phyloP scores from a whole-genome alignment of 345 rosid genomes.

The Sonneratia caseolaris region DNA sequence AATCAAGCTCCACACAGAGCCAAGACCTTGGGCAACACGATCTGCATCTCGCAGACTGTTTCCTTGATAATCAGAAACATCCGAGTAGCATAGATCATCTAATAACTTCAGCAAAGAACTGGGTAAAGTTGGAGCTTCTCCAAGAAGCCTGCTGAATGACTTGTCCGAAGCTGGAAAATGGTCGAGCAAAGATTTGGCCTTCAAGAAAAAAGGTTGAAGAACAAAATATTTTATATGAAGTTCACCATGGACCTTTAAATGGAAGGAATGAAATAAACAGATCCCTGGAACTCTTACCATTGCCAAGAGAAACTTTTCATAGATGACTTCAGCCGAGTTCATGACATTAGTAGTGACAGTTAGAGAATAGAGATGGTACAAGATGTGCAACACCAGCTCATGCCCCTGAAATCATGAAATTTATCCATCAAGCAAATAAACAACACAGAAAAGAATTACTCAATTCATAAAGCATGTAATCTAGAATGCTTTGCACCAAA shows the following conservation, averaged over 20 bases:
- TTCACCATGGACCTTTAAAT: constrained; percentile 1
- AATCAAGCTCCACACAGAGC: constrained; percentile 94
- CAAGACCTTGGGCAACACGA: constrained; percentile 95
- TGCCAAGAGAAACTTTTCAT: constrained; percentile 71
- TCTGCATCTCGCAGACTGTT: constrained; percentile 62
- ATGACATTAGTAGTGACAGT: constrained; percentile 33
- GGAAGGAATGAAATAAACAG: constrained; percentile 3
- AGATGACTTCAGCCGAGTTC: constrained; percentile 35
- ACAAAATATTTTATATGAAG: constrained; percentile 5
- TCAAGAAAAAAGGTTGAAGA: constrained; percentile 12
- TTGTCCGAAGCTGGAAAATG: constrained; percentile 89
- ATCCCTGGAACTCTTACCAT: constrained; percentile 45
- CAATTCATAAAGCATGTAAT: background rate
- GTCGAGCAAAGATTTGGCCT: constrained; percentile 80
- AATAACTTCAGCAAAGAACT: constrained; percentile 62
- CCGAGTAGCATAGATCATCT: constrained; percentile 66
- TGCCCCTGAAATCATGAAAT: constrained; percentile 52
- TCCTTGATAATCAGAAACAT: constrained; percentile 48
- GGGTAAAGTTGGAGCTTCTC: constrained; percentile 84
- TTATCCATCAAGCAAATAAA: background rate
- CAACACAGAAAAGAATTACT: background rate
- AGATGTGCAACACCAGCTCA: constrained; percentile 70
- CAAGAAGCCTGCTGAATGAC: constrained; percentile 84
- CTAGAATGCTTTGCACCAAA: background rate
- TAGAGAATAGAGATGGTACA: constrained; percentile 71